Conservation (phyloP, 148 eudicot species). For the Hydrangea macrophylla region DNA sequence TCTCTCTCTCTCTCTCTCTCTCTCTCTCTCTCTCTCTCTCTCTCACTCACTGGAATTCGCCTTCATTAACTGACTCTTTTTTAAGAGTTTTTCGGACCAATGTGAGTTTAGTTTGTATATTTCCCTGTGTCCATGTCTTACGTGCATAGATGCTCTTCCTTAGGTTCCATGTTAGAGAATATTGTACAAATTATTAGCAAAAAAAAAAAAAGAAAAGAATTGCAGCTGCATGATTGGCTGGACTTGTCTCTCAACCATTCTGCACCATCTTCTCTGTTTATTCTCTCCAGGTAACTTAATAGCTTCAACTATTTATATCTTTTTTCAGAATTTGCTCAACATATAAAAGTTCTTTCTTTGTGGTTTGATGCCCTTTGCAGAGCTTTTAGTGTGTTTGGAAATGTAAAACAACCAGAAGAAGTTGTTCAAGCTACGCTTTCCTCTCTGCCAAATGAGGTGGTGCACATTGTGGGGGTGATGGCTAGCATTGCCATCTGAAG, state of each 20-base stretch:
- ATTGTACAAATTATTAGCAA: no score
- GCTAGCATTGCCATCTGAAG: conserved; percentile 68
- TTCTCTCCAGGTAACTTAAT: conserved; percentile 59
- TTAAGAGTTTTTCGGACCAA: no score
- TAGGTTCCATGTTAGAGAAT: no score
- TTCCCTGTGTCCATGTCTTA: no score
- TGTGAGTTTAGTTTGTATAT: no score
- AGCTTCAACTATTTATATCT: neutral
- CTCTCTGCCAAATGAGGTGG: conserved; percentile 83
- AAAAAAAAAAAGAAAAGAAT: no score
- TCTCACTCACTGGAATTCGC: no score
- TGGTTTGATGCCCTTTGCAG: conserved; percentile 29
- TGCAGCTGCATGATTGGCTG: conserved; percentile 79
- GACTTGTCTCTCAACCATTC: conserved; percentile 75
- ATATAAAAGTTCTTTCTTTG: conserved; percentile 12
- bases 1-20: no score
- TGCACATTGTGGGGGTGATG: conserved; percentile 66
- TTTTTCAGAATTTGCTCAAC: neutral
- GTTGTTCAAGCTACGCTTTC: conserved; percentile 70
- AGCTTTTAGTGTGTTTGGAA: conserved; percentile 74
- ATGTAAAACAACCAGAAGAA: conserved; percentile 70
- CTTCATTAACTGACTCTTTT: no score
- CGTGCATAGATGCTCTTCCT: no score
- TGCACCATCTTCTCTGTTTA: conserved; percentile 74
- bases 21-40: no score